Base-by-base conservation (phyloP, 2,329 filamentous ascomycete genomes). In the Aspergillus tamarii region DNA sequence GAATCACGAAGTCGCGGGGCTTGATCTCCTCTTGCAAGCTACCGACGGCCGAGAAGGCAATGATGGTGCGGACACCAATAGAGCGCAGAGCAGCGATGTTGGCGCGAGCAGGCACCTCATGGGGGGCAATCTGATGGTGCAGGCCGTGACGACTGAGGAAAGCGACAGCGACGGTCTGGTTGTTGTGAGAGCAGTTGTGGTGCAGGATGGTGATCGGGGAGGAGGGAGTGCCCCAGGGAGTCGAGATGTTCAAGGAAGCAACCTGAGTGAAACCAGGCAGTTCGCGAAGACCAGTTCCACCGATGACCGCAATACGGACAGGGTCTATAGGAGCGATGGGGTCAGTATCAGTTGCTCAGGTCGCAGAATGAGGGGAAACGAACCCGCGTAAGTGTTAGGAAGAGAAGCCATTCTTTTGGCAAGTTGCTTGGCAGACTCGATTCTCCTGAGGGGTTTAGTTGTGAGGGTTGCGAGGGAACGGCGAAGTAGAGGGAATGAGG, bases 11-110 rank as follows among this genome's bases (percentile, higher is more conserved):
- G 83, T 99, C 95, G 81, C 95, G 91, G 50, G 95, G 95, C 81
- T 91, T 92, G 78, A 99, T 94, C 74, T 93, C 88, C 83, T 97
- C 95, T 77, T 91, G 92, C 76, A 99, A 83, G 73, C 91, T 94
- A 66, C 95, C 95, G 62, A 99, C 95, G 56, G 95, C 95, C 68
- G 91, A 94, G 84, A 99, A 99, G 67, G 94, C 93, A 76, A 99
- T 92, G 77, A 98, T 88, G 76, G 89, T 91, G 74, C 94, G 89
- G 53, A 98, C 95, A 69, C 95, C 95, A 65, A 99, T 85, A 72
- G 88, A 89, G 69, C 95, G 90, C 67, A 99, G 85, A n/a, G 95
- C 95, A n/a, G 95, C 94, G 74, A 99, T 96, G 84, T 98, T 99
- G 80, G 95, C 95, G 67, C 92, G 92, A 69, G 89, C 88, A 64